Percentiles rank a stretch among this genome's conserved stretches.
Conservation (phyloP, 305 asterid genomes). For the Fraxinus velutina region DNA sequence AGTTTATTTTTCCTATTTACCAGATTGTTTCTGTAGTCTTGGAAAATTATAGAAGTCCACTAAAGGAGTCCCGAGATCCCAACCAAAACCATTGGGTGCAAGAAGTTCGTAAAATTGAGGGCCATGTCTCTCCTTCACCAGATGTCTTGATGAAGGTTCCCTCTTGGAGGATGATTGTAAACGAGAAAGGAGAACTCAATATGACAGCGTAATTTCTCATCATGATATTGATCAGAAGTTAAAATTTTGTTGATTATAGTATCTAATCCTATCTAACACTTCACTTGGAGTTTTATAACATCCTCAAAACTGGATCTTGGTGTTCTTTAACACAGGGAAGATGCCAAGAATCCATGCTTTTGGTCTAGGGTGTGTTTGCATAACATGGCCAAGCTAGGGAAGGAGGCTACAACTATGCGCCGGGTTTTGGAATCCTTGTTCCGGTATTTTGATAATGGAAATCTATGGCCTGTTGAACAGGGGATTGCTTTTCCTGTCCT, state of each 20-base stretch:
- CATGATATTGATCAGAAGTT: slow-evolving; percentile 7
- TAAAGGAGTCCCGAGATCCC: slow-evolving; percentile 46
- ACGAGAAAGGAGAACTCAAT: slow-evolving; percentile 71
- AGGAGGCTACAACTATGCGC: slow-evolving; percentile 97
- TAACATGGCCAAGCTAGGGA: slow-evolving; percentile 94
- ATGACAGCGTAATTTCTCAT: slow-evolving; percentile 57
- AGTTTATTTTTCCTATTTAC: slow-evolving; percentile 5
- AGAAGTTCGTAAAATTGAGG: slow-evolving; percentile 70
- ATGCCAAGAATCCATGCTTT: slow-evolving; percentile 68
- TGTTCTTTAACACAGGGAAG: slow-evolving; percentile 54
- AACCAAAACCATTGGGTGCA: slow-evolving; percentile 50
- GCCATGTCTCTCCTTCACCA: slow-evolving; percentile 46
- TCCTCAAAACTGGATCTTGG: slow-evolving; percentile 22
- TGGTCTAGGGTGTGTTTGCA: slow-evolving; percentile 93
- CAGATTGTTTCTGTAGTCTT: slow-evolving; percentile 94
- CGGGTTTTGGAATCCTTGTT: slow-evolving; percentile 91
- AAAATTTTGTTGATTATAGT: background rate
- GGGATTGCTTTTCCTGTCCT: slow-evolving; percentile 89
- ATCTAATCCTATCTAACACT: background rate
- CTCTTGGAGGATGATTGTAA: slow-evolving; percentile 62
- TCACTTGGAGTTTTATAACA: slow-evolving; percentile 16
- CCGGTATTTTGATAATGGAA: slow-evolving; percentile 77
- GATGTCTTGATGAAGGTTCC: slow-evolving; percentile 54
- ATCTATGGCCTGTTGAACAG: slow-evolving; percentile 62
- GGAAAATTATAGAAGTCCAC: slow-evolving; percentile 72